Evolutionary conservation across 768 basidiomycete genomes (phyloP).

Genomic region (Coprinellus aureogranulatus): DNA sequence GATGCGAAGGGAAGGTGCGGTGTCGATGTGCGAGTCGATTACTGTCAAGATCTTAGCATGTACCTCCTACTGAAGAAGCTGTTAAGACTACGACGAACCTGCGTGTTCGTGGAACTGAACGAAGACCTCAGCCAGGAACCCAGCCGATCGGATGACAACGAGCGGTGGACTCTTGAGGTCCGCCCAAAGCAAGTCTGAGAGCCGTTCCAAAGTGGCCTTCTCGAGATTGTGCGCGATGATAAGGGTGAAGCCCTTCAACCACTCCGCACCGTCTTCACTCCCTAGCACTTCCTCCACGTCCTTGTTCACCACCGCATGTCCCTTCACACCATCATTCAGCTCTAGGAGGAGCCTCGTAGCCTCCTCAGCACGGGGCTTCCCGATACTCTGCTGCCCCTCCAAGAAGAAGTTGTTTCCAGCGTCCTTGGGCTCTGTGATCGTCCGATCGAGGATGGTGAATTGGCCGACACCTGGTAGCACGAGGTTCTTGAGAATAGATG

Average conservation of each 20-base stretch:
- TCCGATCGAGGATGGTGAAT: slow-evolving; percentile 84
- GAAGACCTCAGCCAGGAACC: slow-evolving; percentile 86
- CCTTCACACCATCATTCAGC: slow-evolving; percentile 85
- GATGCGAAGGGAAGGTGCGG: slow-evolving; percentile 71
- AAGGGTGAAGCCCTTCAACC: slow-evolving; percentile 58
- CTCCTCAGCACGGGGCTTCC: slow-evolving; percentile 76
- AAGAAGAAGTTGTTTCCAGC: slow-evolving; percentile 98
- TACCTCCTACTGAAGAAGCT: slow-evolving; percentile 25
- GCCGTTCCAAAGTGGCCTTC: slow-evolving; percentile 48
- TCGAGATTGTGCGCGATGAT: slow-evolving; percentile 84
- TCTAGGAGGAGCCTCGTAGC: slow-evolving; percentile 74
- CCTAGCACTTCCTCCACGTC: slow-evolving; percentile 55
- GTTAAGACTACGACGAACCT: slow-evolving; percentile 44
- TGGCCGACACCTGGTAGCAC: slow-evolving; percentile 95
- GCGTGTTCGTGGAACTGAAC: slow-evolving; percentile 89
- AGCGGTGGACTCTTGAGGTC: slow-evolving; percentile 61
- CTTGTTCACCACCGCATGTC: slow-evolving; percentile 52
- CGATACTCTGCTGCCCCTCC: slow-evolving; percentile 70
- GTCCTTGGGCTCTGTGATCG: slow-evolving; percentile 63
- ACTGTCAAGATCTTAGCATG: no score
- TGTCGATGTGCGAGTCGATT: slow-evolving; percentile 85
- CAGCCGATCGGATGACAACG: slow-evolving; percentile 77
- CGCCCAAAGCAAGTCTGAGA: slow-evolving; percentile 69
- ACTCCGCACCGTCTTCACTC: slow-evolving; percentile 36
- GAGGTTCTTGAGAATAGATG: slow-evolving; percentile 92